Evolutionary conservation across 2,329 filamentous ascomycete species (phyloP).

Genomic region (Curvularia hawaiiensis): DNA sequence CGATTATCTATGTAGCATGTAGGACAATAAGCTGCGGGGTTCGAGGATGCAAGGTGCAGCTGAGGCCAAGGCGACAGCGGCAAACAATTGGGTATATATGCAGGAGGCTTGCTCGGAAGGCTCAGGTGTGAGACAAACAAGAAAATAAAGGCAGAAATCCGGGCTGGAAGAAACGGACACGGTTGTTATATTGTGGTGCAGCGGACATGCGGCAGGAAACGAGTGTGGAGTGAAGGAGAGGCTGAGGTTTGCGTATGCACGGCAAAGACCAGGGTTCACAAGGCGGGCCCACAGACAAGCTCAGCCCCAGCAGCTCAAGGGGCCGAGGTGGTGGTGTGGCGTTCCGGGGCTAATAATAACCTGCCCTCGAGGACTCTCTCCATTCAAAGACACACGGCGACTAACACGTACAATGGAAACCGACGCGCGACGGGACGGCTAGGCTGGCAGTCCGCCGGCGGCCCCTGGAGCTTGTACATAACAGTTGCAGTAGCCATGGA

Average conservation of each 20-base stretch:
- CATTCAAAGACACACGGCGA: too few relatives aligned
- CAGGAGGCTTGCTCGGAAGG: slow-evolving; percentile 2
- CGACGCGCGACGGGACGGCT: background rate
- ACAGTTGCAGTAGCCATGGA: background rate
- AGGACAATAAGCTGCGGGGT: slow-evolving; percentile 10
- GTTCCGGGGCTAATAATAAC: slow-evolving; percentile 14
- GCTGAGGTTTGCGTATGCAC: slow-evolving; percentile 20
- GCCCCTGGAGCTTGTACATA: too few relatives aligned
- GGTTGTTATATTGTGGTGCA: slow-evolving; percentile 2
- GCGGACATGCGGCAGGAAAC: slow-evolving; percentile 5
- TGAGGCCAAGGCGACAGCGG: background rate
- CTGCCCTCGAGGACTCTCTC: background rate
- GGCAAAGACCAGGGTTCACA: slow-evolving; percentile 5
- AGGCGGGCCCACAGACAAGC: slow-evolving; percentile 10
- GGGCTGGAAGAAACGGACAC: background rate
- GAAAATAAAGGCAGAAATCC: background rate
- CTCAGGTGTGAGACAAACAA: background rate
- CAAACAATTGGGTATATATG: slow-evolving; percentile 3
- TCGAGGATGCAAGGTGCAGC: slow-evolving; percentile 7
- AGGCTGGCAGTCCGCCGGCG: background rate
- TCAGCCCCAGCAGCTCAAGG: slow-evolving; percentile 5
- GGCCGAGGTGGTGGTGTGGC: slow-evolving; percentile 13
- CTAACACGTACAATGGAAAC: background rate
- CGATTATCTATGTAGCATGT: slow-evolving; percentile 3
- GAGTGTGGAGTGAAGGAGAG: slow-evolving; percentile 13